Base-by-base conservation (phyloP, 345 rosid species). In the Populus simonii region DNA sequence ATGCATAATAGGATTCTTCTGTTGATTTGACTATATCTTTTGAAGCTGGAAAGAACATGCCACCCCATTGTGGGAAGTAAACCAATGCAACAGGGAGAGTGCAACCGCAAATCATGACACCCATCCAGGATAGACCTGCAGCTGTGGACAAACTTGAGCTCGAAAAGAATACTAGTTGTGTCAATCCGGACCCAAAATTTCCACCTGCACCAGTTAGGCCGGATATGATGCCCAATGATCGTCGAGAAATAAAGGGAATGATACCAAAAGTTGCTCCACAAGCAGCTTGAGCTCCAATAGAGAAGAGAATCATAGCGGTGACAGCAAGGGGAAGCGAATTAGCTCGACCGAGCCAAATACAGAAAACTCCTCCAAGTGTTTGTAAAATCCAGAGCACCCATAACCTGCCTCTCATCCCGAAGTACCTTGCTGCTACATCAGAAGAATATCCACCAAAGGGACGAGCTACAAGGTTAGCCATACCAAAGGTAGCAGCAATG, bases 241-340 rank as follows among this genome's bases (percentile, higher is more conserved):
- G 86, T 20, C 97, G 84, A 0, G 94, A 92, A 68, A 94, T 80
- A 87, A 92, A 93, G 3, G 95, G 95, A 35, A 92, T 89, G 66
- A 94, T 79, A 6, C 93, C 97, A 8, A 92, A 93, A 8, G 91
- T 90, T 2, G 97, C 97, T 22, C 98, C 96, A 7, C 98, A 94
- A 1, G 98, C 94, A 0, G 98, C 96, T 83, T 92, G 97, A 43
- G 92, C 89, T 9, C 94, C 98, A 0, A 88, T 1, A 0, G 94
- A 92, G 88, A 92, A 91, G 53, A 91, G 90, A 66, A 91, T 94
- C 96, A 92, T 92, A 10, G 97, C 81, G 7, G 87, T 51, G 61
- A 92, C 8, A 3, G 98, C 90, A 0, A 90, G 57, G n/a, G 93
- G 93, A 71, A 94, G 92, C 45, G 98, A 66, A 68, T 68, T 86